Percentiles rank a stretch among this genome's conserved stretches.
phyloP scores from a whole-genome alignment of 192 early-diverging fungal genomes.

The Entophlyctis helioformis region DNA sequence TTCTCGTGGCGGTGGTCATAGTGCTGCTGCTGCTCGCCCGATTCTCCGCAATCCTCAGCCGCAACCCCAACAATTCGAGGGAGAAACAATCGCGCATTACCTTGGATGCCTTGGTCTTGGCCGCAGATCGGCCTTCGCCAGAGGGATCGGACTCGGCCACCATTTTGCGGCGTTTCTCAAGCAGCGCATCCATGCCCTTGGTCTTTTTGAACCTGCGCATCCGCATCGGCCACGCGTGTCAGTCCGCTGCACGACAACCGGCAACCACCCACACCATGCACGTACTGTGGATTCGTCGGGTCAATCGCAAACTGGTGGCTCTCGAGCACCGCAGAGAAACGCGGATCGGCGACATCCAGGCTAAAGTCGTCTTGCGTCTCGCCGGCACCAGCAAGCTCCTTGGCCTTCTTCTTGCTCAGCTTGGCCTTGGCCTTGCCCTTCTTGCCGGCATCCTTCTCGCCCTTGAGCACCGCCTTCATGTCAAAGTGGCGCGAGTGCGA shows the following conservation, averaged over 20 bases:
- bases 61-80: no score
- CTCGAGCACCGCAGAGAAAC: slow-evolving; percentile 69
- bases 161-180: slow-evolving; percentile 28
- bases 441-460: slow-evolving; percentile 54
- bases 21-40: no score
- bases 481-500: slow-evolving; percentile 64
- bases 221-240: no score
- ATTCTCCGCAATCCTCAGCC: no score
- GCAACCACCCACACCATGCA: slow-evolving; percentile 1
- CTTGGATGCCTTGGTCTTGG: background rate
- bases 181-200: slow-evolving; percentile 59
- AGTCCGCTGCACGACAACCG: background rate
- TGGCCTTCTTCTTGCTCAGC: slow-evolving; percentile 15
- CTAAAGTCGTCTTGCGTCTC: slow-evolving; percentile 71
- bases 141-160: slow-evolving; percentile 15
- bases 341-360: slow-evolving; percentile 71
- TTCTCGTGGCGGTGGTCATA: background rate
- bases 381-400: slow-evolving; percentile 37
- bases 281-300: slow-evolving; percentile 80
- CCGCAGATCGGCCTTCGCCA: background rate
- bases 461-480: slow-evolving; percentile 74
- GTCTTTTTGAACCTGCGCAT: slow-evolving; percentile 65
- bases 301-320: slow-evolving; percentile 89
- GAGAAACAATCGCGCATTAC: no score
- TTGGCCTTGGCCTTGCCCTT: slow-evolving; percentile 25